Evolutionary conservation across 129 eudicot species (phyloP).

Genomic region (Flaveria sonorensis): DNA sequence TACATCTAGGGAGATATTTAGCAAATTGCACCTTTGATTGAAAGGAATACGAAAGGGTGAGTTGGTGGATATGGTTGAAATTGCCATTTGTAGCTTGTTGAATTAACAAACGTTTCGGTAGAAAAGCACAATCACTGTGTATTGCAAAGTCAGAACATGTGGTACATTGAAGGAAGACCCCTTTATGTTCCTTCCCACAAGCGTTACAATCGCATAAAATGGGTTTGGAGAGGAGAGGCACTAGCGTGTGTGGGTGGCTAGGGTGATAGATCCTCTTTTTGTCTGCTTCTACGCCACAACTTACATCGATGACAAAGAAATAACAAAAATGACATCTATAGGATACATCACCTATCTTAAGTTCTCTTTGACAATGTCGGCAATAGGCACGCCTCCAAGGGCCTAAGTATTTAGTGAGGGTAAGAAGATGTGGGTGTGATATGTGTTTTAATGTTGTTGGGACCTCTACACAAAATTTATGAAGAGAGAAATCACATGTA

Average conservation of each 20-base stretch:
- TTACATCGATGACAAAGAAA: background rate
- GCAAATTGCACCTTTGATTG: background rate
- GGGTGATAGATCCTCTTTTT: conserved; percentile 13
- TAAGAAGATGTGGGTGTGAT: background rate
- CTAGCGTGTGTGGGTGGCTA: conserved; percentile 13
- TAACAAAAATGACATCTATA: no score
- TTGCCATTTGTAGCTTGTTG: background rate
- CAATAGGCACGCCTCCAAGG: background rate
- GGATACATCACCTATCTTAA: no score
- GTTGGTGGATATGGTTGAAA: conserved; percentile 21
- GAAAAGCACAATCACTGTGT: conserved; percentile 11
- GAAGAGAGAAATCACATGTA: conserved; percentile 12
- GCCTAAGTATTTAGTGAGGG: background rate
- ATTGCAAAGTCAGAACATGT: conserved; percentile 11
- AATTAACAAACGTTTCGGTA: conserved; percentile 3
- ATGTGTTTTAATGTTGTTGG: background rate
- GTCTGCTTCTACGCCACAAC: background rate
- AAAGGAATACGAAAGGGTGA: conserved; percentile 32
- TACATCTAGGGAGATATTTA: background rate
- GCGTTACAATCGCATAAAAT: conserved; percentile 20
- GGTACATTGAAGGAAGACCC: conserved; percentile 16
- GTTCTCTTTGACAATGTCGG: background rate
- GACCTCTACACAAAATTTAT: conserved; percentile 9
- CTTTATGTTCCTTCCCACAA: conserved; percentile 5
- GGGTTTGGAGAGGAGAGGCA: background rate